phyloP scores from a whole-genome alignment of 108 stramenopile species.

The Cyclostephanos tholiformis region DNA sequence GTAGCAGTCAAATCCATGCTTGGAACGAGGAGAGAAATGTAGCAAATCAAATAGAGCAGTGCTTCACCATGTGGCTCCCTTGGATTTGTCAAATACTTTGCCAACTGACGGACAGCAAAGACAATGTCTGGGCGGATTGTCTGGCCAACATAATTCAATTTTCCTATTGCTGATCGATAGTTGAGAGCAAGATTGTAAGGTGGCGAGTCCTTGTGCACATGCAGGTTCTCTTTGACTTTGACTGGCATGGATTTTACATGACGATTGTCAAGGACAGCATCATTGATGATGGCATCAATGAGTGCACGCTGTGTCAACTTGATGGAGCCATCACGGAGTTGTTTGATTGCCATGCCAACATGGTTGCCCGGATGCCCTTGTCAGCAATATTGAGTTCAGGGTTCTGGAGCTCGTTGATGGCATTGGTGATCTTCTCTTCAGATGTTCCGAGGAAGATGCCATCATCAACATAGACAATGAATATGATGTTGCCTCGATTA shows the following conservation, averaged over 20 bases:
- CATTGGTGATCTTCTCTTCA: background rate
- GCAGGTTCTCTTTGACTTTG: background rate
- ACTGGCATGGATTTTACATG: background rate
- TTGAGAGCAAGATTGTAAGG: no score
- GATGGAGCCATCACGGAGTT: slow-evolving; percentile 29
- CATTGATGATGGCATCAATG: slow-evolving; percentile 39
- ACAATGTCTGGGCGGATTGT: slow-evolving; percentile 43
- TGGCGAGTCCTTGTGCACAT: background rate
- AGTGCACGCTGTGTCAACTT: slow-evolving; percentile 51
- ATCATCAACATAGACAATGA: slow-evolving; percentile 42
- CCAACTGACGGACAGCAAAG: slow-evolving; percentile 31
- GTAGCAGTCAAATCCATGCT: slow-evolving; percentile 9
- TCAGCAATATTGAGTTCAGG: slow-evolving; percentile 21
- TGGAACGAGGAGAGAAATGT: background rate
- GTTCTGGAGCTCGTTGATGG: slow-evolving; percentile 38
- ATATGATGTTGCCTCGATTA: slow-evolving; percentile 35
- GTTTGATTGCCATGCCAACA: slow-evolving; percentile 40
- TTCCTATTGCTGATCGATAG: no score
- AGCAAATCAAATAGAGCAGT: slow-evolving; percentile 7
- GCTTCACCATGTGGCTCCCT: slow-evolving; percentile 30
- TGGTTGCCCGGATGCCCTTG: slow-evolving; percentile 48
- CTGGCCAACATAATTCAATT: no score
- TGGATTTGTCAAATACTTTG: background rate
- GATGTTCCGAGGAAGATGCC: background rate
- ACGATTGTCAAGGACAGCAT: background rate